phyloP scores from a whole-genome alignment of 148 eudicot species.

The Cornus florida region DNA sequence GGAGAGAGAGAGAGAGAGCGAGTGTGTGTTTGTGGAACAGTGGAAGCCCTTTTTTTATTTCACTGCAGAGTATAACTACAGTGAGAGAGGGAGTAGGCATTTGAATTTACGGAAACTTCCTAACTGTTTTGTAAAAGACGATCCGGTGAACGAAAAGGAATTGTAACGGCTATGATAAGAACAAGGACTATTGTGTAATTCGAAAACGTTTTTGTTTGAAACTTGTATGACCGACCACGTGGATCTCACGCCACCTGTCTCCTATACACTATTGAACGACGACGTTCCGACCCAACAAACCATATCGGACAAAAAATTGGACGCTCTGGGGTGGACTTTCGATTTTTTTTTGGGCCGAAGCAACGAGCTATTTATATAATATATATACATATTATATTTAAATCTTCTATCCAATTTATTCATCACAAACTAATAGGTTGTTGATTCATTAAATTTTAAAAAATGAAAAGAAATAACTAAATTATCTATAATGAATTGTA shows the following conservation, averaged over 20 bases:
- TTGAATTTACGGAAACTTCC: not conserved
- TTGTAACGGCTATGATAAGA: slow-evolving; percentile 20
- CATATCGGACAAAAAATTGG: too few relatives aligned
- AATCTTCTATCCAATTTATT: too few relatives aligned
- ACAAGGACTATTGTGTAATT: slow-evolving; percentile 9
- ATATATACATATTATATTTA: too few relatives aligned
- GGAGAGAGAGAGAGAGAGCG: not conserved
- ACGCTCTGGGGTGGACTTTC: too few relatives aligned
- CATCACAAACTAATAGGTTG: too few relatives aligned
- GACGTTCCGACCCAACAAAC: too few relatives aligned
- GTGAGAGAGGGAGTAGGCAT: not conserved
- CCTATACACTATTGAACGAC: too few relatives aligned
- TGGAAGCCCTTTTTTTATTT: not conserved
- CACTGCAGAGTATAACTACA: not conserved
- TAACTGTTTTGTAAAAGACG: not conserved
- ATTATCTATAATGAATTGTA: too few relatives aligned
- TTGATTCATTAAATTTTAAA: too few relatives aligned
- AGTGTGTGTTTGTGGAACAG: not conserved
- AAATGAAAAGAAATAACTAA: too few relatives aligned
- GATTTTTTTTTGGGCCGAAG: too few relatives aligned
- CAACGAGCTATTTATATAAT: too few relatives aligned
- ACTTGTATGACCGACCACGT: slow-evolving; percentile 9
- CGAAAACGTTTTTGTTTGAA: not conserved
- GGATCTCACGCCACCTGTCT: not conserved
- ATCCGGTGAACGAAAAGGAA: not conserved